Percentiles rank a stretch among this genome's conserved stretches.
phyloP scores from a whole-genome alignment of 306 rosid genomes.

The Sicyos edulis region DNA sequence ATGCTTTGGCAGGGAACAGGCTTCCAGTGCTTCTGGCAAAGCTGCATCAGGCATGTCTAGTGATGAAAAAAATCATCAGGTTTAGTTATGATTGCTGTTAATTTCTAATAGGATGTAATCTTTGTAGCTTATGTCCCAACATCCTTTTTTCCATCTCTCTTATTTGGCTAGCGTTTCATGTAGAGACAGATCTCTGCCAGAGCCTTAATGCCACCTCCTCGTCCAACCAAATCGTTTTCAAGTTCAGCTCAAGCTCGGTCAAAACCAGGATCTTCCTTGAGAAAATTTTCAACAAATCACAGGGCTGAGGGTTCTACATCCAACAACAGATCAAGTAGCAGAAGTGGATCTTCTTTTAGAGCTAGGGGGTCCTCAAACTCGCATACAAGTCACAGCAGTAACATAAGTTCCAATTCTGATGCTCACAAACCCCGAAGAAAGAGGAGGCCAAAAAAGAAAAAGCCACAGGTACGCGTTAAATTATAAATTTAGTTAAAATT shows the following conservation, averaged over 20 bases:
- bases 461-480: constrained; percentile 65
- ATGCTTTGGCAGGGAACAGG: constrained; percentile 76
- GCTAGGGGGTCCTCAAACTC: constrained; percentile 68
- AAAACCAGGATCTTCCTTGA: constrained; percentile 65
- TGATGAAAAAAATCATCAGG: constrained; percentile 95
- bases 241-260: constrained; percentile 32
- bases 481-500: too few relatives aligned
- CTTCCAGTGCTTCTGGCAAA: constrained; percentile 95
- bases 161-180: constrained; percentile 28
- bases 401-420: constrained; percentile 92
- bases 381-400: constrained; percentile 68
- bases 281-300: constrained; percentile 50
- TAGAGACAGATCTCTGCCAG: constrained; percentile 90
- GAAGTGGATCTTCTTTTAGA: constrained; percentile 53
- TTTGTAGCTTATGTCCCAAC: too few relatives aligned
- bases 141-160: neutral
- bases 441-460: constrained; percentile 91
- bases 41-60: constrained; percentile 98
- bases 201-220: constrained; percentile 97
- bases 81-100: constrained; percentile 24
- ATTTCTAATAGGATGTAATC: neutral
- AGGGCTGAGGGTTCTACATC: constrained; percentile 51
- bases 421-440: constrained; percentile 91
- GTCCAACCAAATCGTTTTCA: constrained; percentile 47
- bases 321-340: constrained; percentile 61